Base-by-base conservation (phyloP, 805 yeast genomes). In the Metschnikowia kunwiensis region DNA sequence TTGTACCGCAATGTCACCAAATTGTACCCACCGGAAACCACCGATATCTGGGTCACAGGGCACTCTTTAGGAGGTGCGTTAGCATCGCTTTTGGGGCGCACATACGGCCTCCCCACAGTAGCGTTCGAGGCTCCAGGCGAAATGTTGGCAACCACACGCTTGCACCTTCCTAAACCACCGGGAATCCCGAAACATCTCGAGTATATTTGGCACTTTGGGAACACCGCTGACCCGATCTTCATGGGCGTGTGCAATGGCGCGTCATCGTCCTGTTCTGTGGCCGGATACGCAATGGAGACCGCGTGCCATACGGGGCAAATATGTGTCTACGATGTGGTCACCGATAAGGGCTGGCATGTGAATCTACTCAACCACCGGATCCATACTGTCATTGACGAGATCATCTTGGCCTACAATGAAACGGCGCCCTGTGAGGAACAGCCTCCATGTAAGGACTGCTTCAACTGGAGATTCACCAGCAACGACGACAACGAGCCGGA, bases 191-290 rank as follows among this genome's bases (percentile, higher is more conserved):
- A 67, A 6, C 75, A 80, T 50, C 65, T 77, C 61, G 97, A 89
- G 51, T 82, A 86, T 46, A 75, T 93, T 7, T 93, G 95, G 94
- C 97, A 93, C 57, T 66, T 93, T 55, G 98, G 98, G 3, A 91
- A 93, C 57, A 93, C 93, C 2, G 97, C 96, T 0, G 98, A 93
- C 57, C 98, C 98, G 1, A 86, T 93, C 2, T 93, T 72, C 53
- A 83, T 89, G 91, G 98, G 98, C 0, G 89, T 87, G 7, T 93
- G 98, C 58, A 88, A 85, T 53, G 98, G 98, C 7, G 94, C 93
- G 1, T 78, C 91, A 4, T 82, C 94, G 0, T 62, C 89, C 1
- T 93, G 98, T 60, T 80, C 91, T 42, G 71, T 86, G 7, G 96
- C 86, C 1, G 98, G 98, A 0, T 93, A 87, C 59, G 98, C 97